These are phyloP conservation scores for Saturnispora ahearnii DNA, from an alignment of 805 yeast genomes.

Conservation along the genomic window DNA sequence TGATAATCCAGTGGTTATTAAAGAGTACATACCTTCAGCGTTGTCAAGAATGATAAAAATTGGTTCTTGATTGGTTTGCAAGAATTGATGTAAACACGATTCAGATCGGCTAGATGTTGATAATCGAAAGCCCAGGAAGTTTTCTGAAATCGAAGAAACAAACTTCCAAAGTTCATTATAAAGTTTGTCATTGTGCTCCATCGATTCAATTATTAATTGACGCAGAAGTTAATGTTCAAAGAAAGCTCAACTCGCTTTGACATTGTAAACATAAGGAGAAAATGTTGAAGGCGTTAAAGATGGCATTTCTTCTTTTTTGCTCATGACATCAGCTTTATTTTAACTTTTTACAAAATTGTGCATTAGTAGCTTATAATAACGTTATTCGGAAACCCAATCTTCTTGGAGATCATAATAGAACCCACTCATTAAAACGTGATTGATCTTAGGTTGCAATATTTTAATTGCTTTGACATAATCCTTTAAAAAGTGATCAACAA, in stretches of 20 bases:
- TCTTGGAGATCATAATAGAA: not conserved
- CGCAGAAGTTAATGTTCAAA: not conserved
- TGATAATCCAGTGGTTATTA: not conserved
- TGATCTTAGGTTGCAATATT: not conserved
- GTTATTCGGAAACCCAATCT: not conserved
- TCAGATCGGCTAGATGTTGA: not conserved
- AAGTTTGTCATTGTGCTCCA: not conserved
- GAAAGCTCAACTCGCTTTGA: not conserved
- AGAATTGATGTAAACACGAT: not conserved
- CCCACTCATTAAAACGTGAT: constrained; percentile 4
- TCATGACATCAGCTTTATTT: not conserved
- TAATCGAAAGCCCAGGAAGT: not conserved
- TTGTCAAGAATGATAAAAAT: not conserved
- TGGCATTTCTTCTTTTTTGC: not conserved
- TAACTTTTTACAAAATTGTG: not conserved
- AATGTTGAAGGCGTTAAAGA: not conserved
- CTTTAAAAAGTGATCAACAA: constrained; percentile 39
- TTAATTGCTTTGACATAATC: constrained; percentile 27
- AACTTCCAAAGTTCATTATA: constrained; percentile 1
- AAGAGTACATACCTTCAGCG: not conserved
- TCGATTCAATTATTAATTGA: not conserved
- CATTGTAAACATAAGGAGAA: not conserved
- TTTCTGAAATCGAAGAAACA: not conserved
- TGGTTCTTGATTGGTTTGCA: not conserved
- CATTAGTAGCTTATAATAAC: not conserved